phyloP scores from a whole-genome alignment of 2,329 filamentous ascomycete genomes.

The Leptoxyphium fumago region DNA sequence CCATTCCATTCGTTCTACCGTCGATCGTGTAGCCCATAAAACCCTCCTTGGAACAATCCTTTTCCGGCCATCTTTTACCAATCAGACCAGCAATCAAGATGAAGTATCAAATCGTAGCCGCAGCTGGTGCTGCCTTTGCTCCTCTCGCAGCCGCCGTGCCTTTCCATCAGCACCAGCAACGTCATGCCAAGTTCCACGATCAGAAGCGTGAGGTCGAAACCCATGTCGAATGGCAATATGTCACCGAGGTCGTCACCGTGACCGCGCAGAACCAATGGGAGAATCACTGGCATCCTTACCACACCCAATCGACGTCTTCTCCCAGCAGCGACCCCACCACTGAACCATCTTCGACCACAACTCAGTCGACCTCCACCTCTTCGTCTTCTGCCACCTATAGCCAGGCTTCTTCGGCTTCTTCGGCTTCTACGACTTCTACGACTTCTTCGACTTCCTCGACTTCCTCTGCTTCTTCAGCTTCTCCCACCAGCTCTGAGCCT shows the following conservation, averaged over 20 bases:
- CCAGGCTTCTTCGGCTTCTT: too few relatives aligned
- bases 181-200: neutral
- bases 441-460: too few relatives aligned
- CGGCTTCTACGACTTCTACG: too few relatives aligned
- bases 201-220: neutral
- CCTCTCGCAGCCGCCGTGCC: neutral
- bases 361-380: neutral
- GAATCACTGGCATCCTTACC: neutral
- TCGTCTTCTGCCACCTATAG: too few relatives aligned
- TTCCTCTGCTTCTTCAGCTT: too few relatives aligned
- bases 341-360: neutral
- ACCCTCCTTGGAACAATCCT: neutral
- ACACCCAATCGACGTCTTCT: neutral
- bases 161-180: neutral
- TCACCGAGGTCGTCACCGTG: neutral
- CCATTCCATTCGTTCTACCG: neutral
- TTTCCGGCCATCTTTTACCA: neutral
- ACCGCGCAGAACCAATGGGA: neutral
- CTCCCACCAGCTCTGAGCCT: neutral
- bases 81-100: neutral
- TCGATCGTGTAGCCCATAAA: neutral
- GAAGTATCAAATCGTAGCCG: neutral
- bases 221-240: neutral
- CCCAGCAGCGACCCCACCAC: neutral
- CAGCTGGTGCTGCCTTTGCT: neutral